Conservation (phyloP, 2,329 filamentous ascomycete genomes). For the Colletotrichum eremochloae region DNA sequence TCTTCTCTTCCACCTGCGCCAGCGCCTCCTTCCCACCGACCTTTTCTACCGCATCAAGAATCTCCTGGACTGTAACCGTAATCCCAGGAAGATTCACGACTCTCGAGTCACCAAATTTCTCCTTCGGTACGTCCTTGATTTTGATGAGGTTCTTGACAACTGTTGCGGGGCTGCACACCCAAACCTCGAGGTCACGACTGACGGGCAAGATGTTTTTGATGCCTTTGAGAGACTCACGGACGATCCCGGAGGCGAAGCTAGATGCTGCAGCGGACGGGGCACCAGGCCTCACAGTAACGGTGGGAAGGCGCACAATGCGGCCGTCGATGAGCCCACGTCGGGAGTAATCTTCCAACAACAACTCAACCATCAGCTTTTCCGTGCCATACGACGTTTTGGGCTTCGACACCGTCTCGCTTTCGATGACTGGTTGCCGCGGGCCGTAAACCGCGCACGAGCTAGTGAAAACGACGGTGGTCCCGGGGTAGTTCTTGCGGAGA, state of each 20-base stretch:
- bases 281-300: constrained; percentile 71
- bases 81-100: constrained; percentile 67
- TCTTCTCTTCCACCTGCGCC: constrained; percentile 61
- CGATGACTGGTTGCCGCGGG: constrained; percentile 53
- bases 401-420: constrained; percentile 60
- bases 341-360: constrained; percentile 65
- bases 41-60: constrained; percentile 63
- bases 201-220: constrained; percentile 59
- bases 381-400: constrained; percentile 72
- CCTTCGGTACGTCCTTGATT: constrained; percentile 57
- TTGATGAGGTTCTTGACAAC: constrained; percentile 60
- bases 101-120: constrained; percentile 56
- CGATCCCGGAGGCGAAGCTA: constrained; percentile 72
- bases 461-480: constrained; percentile 69
- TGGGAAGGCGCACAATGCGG: constrained; percentile 70
- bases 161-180: constrained; percentile 62
- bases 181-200: constrained; percentile 58
- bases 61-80: constrained; percentile 66
- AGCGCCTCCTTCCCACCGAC: constrained; percentile 63
- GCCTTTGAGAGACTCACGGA: constrained; percentile 70
- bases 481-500: constrained; percentile 60
- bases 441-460: constrained; percentile 74
- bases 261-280: constrained; percentile 72
- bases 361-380: constrained; percentile 73
- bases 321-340: constrained; percentile 69